These are phyloP conservation scores for Mycena albidolilacea DNA, from an alignment of 768 basidiomycete species.

Conservation along the genomic window DNA sequence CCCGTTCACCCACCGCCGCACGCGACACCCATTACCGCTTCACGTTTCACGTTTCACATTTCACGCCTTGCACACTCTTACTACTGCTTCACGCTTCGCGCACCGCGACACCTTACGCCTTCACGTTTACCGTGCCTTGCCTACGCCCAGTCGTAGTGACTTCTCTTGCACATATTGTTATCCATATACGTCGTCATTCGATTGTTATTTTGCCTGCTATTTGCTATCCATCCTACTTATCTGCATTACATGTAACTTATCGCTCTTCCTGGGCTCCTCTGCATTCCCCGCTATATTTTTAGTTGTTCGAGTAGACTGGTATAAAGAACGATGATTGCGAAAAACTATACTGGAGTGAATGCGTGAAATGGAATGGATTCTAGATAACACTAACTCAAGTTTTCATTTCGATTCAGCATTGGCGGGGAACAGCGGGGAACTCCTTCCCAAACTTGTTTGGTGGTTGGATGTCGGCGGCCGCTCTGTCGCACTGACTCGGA, in stretches of 20 bases:
- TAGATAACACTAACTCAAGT: too few species aligned
- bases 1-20: conserved; percentile 1
- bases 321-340: conserved; percentile 9
- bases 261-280: neutral
- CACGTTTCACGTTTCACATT: neutral
- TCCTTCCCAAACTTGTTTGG: too few species aligned
- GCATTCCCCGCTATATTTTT: conserved; percentile 24
- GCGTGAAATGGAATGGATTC: neutral
- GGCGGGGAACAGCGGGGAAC: too few species aligned
- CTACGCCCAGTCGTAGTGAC: conserved; percentile 30
- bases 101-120: neutral
- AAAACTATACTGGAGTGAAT: neutral
- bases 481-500: neutral
- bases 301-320: conserved; percentile 5
- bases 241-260: too few species aligned
- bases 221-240: neutral
- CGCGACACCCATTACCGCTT: neutral
- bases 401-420: too few species aligned
- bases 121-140: conserved; percentile 5
- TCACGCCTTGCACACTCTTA: neutral
- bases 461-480: too few species aligned
- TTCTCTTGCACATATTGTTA: conserved; percentile 2
- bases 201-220: neutral
- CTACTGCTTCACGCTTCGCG: neutral
- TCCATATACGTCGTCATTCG: conserved; percentile 1